These are phyloP conservation scores for Umbilicus rupestris DNA, from an alignment of 164 flowering plant genomes.

Conservation along the genomic window DNA sequence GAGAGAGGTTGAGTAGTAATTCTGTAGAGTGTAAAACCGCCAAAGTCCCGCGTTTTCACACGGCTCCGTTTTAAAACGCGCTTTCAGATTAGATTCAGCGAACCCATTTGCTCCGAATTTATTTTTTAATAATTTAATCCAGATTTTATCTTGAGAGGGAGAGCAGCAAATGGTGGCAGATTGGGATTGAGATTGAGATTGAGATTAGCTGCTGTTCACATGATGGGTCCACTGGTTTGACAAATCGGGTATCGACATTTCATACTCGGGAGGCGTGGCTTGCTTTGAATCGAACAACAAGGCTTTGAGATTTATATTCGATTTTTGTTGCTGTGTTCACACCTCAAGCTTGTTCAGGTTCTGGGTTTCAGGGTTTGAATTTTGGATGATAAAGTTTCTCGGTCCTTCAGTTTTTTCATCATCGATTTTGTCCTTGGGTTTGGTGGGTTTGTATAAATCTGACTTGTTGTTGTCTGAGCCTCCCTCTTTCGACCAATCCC, in stretches of 20 bases:
- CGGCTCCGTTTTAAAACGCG: too few relatives aligned
- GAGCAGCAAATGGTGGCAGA: not conserved
- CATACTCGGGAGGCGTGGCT: too few relatives aligned
- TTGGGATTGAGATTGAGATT: not conserved
- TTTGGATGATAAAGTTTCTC: not conserved
- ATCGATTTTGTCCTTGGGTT: not conserved
- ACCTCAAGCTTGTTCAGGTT: not conserved
- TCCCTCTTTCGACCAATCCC: not conserved
- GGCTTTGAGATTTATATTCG: not conserved
- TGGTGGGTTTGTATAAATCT: constrained; percentile 5
- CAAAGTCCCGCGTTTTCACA: too few relatives aligned
- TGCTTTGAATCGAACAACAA: too few relatives aligned
- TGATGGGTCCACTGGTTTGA: not conserved
- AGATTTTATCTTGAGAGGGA: too few relatives aligned
- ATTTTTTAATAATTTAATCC: too few relatives aligned
- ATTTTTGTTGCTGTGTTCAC: not conserved
- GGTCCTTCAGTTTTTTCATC: not conserved
- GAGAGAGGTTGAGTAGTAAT: too few relatives aligned
- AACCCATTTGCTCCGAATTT: too few relatives aligned
- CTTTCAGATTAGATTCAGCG: too few relatives aligned
- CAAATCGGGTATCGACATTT: not conserved
- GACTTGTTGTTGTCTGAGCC: not conserved
- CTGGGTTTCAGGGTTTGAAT: not conserved
- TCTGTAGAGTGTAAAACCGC: too few relatives aligned
- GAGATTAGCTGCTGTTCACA: too few relatives aligned